Base-by-base conservation (phyloP, 768 basidiomycete genomes). In the Coprinellus micaceus region DNA sequence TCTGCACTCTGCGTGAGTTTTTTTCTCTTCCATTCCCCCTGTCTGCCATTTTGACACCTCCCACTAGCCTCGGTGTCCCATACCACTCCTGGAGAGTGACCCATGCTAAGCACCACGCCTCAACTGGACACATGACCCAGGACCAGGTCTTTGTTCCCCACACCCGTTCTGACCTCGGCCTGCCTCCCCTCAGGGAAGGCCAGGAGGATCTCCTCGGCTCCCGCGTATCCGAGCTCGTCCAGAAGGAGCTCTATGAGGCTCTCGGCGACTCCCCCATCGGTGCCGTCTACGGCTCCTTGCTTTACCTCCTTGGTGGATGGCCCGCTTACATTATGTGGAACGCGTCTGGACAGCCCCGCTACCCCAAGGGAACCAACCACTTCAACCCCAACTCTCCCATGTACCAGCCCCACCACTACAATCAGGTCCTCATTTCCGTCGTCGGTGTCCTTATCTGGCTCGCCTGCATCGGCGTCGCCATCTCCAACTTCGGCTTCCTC, bases 1-100 rank as follows among this genome's bases (percentile, higher is more conserved):
- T 58, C 78, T 98, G 29, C 96, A 98, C 72, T 96, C 94, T 44
- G 82, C 81, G 91, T 92, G 67, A 60, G 88, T 65, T 41, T 24
- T 51, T 29, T 44, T 40, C 67, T 36, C 55, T 61, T 61, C 48
- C 52, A 54, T 47, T 59, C 46, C 56, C 59, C 60, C 63, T 43
- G 49, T 50, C 17, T 53, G 41, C 30, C 39, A 43, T 39, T 29
- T 59, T 64, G 57, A 65, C 65, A 63, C 61, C 49, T 44, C 54
- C 52, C 47, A 54, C 30, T 59, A 92, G 91, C 52, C 83, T 98
- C 56, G 88, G 95, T 47, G 96, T 98, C 13, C 96, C 96, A 4
- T 99, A 93, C 74, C 94, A 98, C 68, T 91, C 93, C 4, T 98
- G 95, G 96, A 82, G 93, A 60, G 92, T 97, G 67, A 87, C 86